Percentiles rank a stretch among this genome's conserved stretches.
Conservation (phyloP, 140 eudicot species). For the Stevia rebaudiana region DNA sequence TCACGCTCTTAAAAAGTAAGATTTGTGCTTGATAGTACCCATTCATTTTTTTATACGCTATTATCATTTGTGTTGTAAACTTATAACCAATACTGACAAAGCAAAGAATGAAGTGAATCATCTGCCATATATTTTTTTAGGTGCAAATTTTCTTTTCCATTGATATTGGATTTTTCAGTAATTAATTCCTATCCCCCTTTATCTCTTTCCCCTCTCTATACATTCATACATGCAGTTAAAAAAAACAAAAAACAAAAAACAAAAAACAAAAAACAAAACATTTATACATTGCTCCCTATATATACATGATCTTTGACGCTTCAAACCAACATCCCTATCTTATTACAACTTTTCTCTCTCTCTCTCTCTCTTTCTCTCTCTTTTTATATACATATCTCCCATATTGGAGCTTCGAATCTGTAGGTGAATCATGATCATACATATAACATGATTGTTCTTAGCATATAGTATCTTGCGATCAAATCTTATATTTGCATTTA, state of each 20-base stretch:
- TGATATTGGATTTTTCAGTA: conserved; percentile 29
- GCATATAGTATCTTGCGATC: conserved; percentile 9
- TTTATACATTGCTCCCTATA: no score
- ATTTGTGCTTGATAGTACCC: no score
- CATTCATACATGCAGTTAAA: no score
- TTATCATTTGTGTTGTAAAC: no score
- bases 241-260: no score
- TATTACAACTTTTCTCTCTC: conserved; percentile 13
- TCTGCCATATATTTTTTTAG: conserved; percentile 22
- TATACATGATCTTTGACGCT: conserved; percentile 36
- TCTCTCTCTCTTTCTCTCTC: conserved; percentile 1
- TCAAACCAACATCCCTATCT: conserved; percentile 30
- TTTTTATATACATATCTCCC: background rate
- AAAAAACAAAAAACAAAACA: no score
- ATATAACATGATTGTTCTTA: background rate
- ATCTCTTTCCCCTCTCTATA: background rate
- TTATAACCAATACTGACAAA: conserved; percentile 2
- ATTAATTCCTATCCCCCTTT: conserved; percentile 28
- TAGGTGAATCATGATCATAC: conserved; percentile 27
- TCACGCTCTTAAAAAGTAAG: no score
- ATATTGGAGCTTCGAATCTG: conserved; percentile 1
- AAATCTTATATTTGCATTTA: conserved; percentile 4
- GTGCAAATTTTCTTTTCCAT: conserved; percentile 35
- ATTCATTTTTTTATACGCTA: no score
- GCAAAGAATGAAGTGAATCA: conserved; percentile 37